A percentile compares a stretch with the other conserved stretches of the same genome.
Evolutionary conservation across 164 flowering plant genomes (phyloP).

Genomic region (Nelumbo lutea): DNA sequence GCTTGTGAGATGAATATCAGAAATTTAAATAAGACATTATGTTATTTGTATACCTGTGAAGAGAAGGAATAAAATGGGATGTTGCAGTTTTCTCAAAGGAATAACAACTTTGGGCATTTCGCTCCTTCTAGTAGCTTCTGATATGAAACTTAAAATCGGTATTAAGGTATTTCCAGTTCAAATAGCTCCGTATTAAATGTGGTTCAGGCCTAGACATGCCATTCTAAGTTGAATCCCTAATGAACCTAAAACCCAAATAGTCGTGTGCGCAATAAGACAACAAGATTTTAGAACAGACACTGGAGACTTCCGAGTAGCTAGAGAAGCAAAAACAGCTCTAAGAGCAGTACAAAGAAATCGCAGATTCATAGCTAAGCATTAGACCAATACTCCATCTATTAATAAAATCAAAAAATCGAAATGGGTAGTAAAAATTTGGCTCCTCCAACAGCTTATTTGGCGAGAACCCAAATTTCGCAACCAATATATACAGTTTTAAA

Average conservation of each 20-base stretch:
- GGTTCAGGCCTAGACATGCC: no score
- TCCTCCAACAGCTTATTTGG: background rate
- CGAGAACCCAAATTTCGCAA: background rate
- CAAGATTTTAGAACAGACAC: no score
- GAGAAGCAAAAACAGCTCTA: background rate
- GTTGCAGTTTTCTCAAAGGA: background rate
- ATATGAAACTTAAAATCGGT: background rate
- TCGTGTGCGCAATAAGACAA: no score
- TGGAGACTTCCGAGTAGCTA: no score
- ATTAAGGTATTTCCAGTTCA: background rate
- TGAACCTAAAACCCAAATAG: no score
- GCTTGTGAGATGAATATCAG: no score
- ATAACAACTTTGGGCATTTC: background rate
- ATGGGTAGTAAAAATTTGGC: background rate
- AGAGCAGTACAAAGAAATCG: background rate
- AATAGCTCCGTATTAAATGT: background rate
- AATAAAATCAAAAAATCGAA: background rate
- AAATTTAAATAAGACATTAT: no score
- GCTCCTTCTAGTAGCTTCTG: background rate
- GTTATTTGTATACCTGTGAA: no score
- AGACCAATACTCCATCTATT: no score
- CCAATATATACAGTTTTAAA: background rate
- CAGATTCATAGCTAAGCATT: background rate
- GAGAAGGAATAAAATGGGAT: no score
- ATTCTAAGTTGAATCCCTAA: no score